Conservation (phyloP, 2,329 filamentous ascomycete species). For the Allantophomopsis lycopodina region DNA sequence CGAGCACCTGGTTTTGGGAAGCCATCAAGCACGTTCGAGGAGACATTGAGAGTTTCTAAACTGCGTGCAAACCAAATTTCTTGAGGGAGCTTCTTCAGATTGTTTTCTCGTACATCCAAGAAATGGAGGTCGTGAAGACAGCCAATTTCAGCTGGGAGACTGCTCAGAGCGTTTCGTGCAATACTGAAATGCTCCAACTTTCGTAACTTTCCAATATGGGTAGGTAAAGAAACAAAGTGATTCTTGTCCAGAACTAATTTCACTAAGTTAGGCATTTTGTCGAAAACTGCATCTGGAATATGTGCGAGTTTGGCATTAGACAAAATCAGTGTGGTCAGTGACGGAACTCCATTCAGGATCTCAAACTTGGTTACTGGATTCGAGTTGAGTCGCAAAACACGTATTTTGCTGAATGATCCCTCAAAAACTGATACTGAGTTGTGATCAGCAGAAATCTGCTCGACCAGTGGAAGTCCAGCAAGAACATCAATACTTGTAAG, state of each 20-base stretch:
- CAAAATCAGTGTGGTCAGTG: slow-evolving; percentile 74
- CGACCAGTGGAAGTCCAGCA: slow-evolving; percentile 69
- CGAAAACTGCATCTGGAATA: slow-evolving; percentile 75
- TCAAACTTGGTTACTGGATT: slow-evolving; percentile 94
- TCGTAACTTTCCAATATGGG: slow-evolving; percentile 70
- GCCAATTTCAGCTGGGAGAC: slow-evolving; percentile 77
- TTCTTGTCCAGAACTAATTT: slow-evolving; percentile 88
- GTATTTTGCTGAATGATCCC: slow-evolving; percentile 74
- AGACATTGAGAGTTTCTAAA: slow-evolving; percentile 85
- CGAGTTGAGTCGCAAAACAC: slow-evolving; percentile 79
- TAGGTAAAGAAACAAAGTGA: slow-evolving; percentile 82
- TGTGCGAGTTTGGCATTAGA: slow-evolving; percentile 85
- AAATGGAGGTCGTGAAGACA: slow-evolving; percentile 73
- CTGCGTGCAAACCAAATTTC: slow-evolving; percentile 95
- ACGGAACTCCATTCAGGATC: slow-evolving; percentile 61
- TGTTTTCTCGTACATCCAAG: slow-evolving; percentile 86
- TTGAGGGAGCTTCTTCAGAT: slow-evolving; percentile 73
- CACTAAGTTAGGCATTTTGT: slow-evolving; percentile 74
- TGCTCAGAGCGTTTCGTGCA: slow-evolving; percentile 76
- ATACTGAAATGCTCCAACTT: slow-evolving; percentile 88
- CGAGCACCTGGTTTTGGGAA: slow-evolving; percentile 81
- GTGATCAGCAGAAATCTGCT: slow-evolving; percentile 82
- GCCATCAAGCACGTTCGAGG: slow-evolving; percentile 79
- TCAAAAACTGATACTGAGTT: slow-evolving; percentile 85
- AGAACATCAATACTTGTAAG: slow-evolving; percentile 83